Evolutionary conservation across 2,329 filamentous ascomycete species (phyloP).

Genomic region (Atkinsonella texensis): DNA sequence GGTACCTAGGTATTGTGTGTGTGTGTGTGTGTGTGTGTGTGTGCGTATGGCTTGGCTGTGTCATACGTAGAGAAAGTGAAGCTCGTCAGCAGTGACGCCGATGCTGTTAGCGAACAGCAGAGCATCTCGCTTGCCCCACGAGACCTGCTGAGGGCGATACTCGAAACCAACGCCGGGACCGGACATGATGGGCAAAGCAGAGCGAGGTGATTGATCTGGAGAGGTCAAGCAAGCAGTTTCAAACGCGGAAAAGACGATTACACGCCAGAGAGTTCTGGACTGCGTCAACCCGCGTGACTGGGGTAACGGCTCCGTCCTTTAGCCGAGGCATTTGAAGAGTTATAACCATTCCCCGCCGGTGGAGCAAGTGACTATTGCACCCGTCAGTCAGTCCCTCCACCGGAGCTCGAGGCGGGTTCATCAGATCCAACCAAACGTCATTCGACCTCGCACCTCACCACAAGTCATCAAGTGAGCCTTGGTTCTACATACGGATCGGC

Average conservation of each 20-base stretch:
- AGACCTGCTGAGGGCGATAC: constrained; percentile 62
- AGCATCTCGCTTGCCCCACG: constrained; percentile 79
- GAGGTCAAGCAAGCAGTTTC: background rate
- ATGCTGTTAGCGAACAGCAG: constrained; percentile 87
- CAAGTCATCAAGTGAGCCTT: background rate
- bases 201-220: background rate
- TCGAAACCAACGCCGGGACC: constrained; percentile 60
- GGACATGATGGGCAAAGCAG: constrained; percentile 18
- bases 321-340: constrained; percentile 2
- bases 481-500: background rate
- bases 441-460: background rate
- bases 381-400: too few relatives aligned
- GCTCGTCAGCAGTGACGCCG: constrained; percentile 71
- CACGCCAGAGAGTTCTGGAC: too few relatives aligned
- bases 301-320: background rate
- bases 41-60: too few relatives aligned
- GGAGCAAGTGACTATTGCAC: too few relatives aligned
- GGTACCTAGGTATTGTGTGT: too few relatives aligned
- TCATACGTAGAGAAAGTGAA: constrained; percentile 79
- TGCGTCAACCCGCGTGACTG: background rate
- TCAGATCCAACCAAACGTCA: background rate
- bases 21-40: too few relatives aligned
- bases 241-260: background rate
- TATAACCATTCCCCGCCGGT: too few relatives aligned
- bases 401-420: too few relatives aligned